Percentiles rank a stretch among this genome's conserved stretches.
phyloP scores from a whole-genome alignment of 2,329 filamentous ascomycete genomes.

The Balansia obtecta region DNA sequence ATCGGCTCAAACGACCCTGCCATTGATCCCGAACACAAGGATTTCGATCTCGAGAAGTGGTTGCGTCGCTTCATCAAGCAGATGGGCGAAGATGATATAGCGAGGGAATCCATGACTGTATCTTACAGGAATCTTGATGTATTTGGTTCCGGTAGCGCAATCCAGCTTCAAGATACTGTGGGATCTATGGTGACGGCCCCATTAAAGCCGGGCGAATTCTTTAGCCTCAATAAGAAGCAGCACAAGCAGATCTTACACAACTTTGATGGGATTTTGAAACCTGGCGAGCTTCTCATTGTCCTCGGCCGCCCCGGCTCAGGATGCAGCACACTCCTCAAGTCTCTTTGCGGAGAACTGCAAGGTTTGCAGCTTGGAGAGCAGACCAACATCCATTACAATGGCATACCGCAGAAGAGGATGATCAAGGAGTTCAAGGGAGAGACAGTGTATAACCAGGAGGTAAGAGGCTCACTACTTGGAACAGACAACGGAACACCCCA shows the following conservation, averaged over 20 bases:
- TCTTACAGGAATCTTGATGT: slow-evolving; percentile 54
- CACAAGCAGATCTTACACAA: slow-evolving; percentile 48
- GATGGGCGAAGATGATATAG: slow-evolving; percentile 43
- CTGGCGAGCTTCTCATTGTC: slow-evolving; percentile 57
- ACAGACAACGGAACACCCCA: background rate
- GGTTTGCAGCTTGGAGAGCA: slow-evolving; percentile 39
- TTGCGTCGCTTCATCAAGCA: slow-evolving; percentile 24
- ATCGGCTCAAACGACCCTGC: slow-evolving; percentile 18
- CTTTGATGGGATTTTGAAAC: slow-evolving; percentile 51
- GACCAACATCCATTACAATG: slow-evolving; percentile 49
- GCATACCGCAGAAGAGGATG: slow-evolving; percentile 41
- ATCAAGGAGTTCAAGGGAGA: slow-evolving; percentile 50
- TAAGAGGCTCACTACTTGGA: slow-evolving; percentile 5
- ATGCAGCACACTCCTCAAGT: slow-evolving; percentile 52
- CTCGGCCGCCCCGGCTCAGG: slow-evolving; percentile 54
- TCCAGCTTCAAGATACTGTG: slow-evolving; percentile 59
- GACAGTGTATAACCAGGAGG: slow-evolving; percentile 65
- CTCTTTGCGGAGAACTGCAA: slow-evolving; percentile 45
- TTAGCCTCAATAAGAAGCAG: slow-evolving; percentile 32
- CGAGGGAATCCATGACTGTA: slow-evolving; percentile 42
- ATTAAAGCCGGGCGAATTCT: slow-evolving; percentile 41
- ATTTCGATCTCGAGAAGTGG: slow-evolving; percentile 32
- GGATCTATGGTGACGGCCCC: slow-evolving; percentile 45
- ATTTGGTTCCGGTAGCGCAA: slow-evolving; percentile 50
- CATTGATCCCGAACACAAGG: slow-evolving; percentile 24